Percentiles rank a stretch among this genome's conserved stretches.
phyloP scores from a whole-genome alignment of 2,329 filamentous ascomycete species.

The Xylariaceae sp. region DNA sequence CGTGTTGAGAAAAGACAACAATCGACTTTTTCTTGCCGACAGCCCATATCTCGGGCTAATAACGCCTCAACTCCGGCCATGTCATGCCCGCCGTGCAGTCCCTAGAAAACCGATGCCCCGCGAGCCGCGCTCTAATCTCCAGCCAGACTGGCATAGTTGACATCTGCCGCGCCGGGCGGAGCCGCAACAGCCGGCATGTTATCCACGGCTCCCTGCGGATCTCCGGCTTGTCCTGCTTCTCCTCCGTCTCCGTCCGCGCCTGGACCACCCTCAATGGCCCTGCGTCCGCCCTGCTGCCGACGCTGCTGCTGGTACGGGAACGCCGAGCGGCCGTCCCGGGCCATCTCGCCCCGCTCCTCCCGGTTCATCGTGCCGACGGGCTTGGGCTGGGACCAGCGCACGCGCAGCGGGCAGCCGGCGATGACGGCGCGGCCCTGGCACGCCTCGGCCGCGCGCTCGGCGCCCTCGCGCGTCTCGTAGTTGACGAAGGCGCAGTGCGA shows the following conservation, averaged over 20 bases:
- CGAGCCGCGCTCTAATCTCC: constrained; percentile 55
- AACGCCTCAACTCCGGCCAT: constrained; percentile 25
- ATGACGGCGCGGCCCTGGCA: constrained; percentile 87
- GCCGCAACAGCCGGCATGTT: constrained; percentile 52
- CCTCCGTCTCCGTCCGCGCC: constrained; percentile 19
- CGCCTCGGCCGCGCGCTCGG: constrained; percentile 76
- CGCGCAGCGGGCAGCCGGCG: constrained; percentile 78
- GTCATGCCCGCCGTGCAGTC: constrained; percentile 7
- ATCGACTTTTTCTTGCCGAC: too few species aligned
- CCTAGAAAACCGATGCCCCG: constrained; percentile 3
- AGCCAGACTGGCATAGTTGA: constrained; percentile 77
- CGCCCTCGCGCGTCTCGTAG: constrained; percentile 74
- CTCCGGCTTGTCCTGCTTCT: constrained; percentile 21
- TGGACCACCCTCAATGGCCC: constrained; percentile 24
- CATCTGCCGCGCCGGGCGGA: constrained; percentile 70
- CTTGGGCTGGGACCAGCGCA: constrained; percentile 90
- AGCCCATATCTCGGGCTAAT: constrained; percentile 5
- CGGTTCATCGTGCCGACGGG: constrained; percentile 86
- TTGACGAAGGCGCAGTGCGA: constrained; percentile 97
- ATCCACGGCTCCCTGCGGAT: constrained; percentile 22
- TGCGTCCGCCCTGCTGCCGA: constrained; percentile 28
- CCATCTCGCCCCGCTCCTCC: constrained; percentile 74
- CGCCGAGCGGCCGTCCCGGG: constrained; percentile 64
- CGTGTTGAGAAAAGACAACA: too few species aligned
- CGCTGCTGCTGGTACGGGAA: constrained; percentile 36